Evolutionary conservation across 306 rosid genomes (phyloP), one percentile per base, ranked within the genome.

Genomic region (Vigna hirtella): DNA sequence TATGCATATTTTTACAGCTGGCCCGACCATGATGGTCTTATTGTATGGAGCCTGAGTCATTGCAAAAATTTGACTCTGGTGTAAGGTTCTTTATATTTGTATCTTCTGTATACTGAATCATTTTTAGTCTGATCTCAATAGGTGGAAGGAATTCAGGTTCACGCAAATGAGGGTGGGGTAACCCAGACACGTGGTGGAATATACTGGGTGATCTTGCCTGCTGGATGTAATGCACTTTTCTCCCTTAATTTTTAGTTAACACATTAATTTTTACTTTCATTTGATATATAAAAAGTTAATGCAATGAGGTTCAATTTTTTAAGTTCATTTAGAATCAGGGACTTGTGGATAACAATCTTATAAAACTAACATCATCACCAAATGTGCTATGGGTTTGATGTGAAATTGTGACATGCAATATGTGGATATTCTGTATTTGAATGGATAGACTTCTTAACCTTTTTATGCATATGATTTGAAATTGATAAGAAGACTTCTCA

Each of bases 71-170:
- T 45, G 50, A 12, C 11, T 45, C 50, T 45, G 50, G 43, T 50
- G 49, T 57, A 58, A 49, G 66, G 63, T 58, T 66, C 40, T 71
- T 82, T 55, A 22, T 81, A 16, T 40, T 47, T 76, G 62, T 70
- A 17, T 79, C 64, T 38, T 82, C 69, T 57, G 77, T 36, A 63
- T 51, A 36, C 71, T 81, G 66, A 81, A 50, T 52, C 55, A 7
- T 57, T 45, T 47, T 72, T 87, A 26, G 13, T 82, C 20, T 83
- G 40, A 72, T 83, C 70, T 58, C 72, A 83, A 83, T 81, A 91
- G 98, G 98, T 94, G 77, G 98, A 87, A 74, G 98, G 98, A 61
- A 94, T 91, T 30, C 85, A 94, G 84, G 98, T 94, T 79, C 96
- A 91, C 13, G 94, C 93, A 77, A 84, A 94, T 67, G 98, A 94